Evolutionary conservation across 2,329 filamentous ascomycete genomes (phyloP), one percentile per base, ranked within the genome.

Genomic region (Reticulascus tulasneorum): DNA sequence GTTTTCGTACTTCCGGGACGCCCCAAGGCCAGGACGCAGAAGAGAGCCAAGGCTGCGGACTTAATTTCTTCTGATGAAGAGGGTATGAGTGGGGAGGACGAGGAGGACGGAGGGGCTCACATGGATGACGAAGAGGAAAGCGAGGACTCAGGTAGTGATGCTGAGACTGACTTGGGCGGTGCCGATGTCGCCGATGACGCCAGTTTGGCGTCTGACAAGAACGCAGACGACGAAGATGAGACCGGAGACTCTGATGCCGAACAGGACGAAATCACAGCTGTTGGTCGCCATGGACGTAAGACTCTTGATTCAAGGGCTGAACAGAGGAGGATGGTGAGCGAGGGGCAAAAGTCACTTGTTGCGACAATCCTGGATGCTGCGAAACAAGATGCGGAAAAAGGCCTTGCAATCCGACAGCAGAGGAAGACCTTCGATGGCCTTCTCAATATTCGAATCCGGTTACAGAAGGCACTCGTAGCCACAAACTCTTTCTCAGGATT

Each of bases 401-500:
- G 93, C 10, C 66, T 76, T 36, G 91, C 91, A 0, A 86, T 98
- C 23, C 91, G 89, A 51, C 71, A 81, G 38, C 93, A 98, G 63
- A 80, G 89, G 33, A 83, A 82, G 44, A 79, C 83, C 1, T 98
- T 95, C 53, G 91, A 97, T 49, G 79, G 86, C 1, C 76, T 97
- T 1, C 74, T 98, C 21, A 94, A 95, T 62, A 77, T 89, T 11
- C 82, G 93, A 15, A 96, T 98, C 54, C 86, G 91, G 42, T 66
- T 98, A 13, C 94, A 98, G 59, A 97, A 96, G 60, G 88, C 86
- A 2, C 65, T 98, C 11, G 76, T 93, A 12, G 82, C 86, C 0
- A 77, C 83, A 18, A 96, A 96, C 59, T 84, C 88, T 1, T 69
- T 94, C 25, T 60, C 73, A 12, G 55, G 66, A 1, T 48, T 73